phyloP scores from a whole-genome alignment of 495 filamentous ascomycete genomes.

The Staphylotrichum tortipilum region DNA sequence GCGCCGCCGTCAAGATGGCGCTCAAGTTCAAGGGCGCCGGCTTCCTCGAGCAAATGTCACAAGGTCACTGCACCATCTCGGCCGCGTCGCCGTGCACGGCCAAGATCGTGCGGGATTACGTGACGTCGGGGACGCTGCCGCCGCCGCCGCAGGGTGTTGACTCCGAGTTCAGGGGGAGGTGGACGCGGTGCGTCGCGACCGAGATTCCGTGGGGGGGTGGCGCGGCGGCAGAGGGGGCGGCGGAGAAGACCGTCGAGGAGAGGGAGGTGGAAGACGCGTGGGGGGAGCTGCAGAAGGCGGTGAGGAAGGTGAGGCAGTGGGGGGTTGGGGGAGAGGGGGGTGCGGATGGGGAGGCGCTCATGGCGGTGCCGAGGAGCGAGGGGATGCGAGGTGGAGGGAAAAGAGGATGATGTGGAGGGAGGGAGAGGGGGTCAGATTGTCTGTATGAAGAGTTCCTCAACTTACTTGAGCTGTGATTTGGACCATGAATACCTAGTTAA shows the following conservation, averaged over 20 bases:
- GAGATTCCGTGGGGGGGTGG: constrained; percentile 25
- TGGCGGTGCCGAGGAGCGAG: neutral
- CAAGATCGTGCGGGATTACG: constrained; percentile 29
- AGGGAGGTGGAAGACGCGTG: neutral
- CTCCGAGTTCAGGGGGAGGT: constrained; percentile 24
- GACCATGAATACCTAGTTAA: no score
- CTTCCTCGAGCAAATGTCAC: constrained; percentile 36
- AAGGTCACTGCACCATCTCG: constrained; percentile 37
- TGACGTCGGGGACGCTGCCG: constrained; percentile 32
- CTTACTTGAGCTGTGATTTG: no score
- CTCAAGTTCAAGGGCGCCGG: constrained; percentile 37
- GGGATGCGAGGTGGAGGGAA: no score
- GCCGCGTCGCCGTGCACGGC: constrained; percentile 34
- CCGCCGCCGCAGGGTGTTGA: constrained; percentile 24
- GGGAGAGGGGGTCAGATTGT: no score
- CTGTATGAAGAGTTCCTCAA: no score
- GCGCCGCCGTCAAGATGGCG: constrained; percentile 44
- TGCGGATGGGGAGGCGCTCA: neutral
- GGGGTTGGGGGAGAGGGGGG: neutral
- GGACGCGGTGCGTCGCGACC: constrained; percentile 32
- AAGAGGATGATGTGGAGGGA: no score
- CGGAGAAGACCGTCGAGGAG: neutral
- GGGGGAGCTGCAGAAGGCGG: neutral
- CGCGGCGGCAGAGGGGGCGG: neutral
- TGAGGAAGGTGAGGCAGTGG: neutral